Evolutionary conservation across 768 basidiomycete genomes (phyloP), one percentile per base, ranked within the genome.

Genomic region (Boletus fagicola): DNA sequence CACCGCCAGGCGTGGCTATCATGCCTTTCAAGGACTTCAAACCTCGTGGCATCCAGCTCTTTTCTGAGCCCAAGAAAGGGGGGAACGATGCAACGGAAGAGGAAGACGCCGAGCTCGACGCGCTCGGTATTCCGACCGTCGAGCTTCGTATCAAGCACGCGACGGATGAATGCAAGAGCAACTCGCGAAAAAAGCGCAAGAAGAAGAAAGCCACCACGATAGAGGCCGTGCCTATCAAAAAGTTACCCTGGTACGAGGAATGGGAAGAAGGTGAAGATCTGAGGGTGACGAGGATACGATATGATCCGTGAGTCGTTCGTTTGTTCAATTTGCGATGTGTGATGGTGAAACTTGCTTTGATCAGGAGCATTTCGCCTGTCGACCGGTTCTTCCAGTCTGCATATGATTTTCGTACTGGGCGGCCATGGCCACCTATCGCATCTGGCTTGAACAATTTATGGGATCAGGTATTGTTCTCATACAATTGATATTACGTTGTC

Each of bases 101-200:
- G 4, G 76, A 78, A 11, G 82, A 79, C n/a, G 68, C 73, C 33
- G 89, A 92, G 70, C 72, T 82, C 49, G 90, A 93, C 65, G 82
- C 79, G 0, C 67, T 81, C 1, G 88, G 86, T 11, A 81, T 90
- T 51, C 83, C 85, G 0, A 92, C 91, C 13, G 73, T 91, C 24
- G 66, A 74, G 38, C 72, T 89, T 54, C 69, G 70, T 30, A 72
- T 74, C 35, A 80, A 77, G 50, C 90, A 92, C 62, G 59, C 67
- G 1, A 78, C 77, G 5, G 85, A 87, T 54, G 68, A 71, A 53
- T 81, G 82, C 57, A 86, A 84, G 71, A 83, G 81, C 47, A 79
- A 80, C 57, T 76, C 79, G 30, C 79, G 77, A 54, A 77, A 82
- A 69, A 83, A 75, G 65, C 77, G 76, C 64, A 83, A 79, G 67